Percentiles rank a stretch among this genome's conserved stretches.
These are phyloP conservation scores for Candida montana DNA, from an alignment of 805 yeast species.

Conservation along the genomic window DNA sequence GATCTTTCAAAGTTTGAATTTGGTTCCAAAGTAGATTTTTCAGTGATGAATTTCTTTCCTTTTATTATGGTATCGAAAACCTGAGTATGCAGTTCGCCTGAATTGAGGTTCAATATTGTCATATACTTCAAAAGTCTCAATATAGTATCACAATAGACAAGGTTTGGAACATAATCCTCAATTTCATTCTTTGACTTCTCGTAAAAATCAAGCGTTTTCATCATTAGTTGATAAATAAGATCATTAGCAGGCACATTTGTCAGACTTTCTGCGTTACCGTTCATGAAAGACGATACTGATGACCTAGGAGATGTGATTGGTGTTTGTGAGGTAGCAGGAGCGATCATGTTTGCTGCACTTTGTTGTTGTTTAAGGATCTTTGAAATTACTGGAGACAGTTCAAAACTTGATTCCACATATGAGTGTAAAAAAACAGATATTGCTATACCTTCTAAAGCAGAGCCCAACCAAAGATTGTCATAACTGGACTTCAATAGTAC, in stretches of 20 bases:
- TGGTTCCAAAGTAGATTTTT: neutral
- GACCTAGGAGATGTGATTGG: conserved; percentile 48
- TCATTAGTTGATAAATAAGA: conserved; percentile 33
- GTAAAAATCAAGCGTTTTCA: conserved; percentile 38
- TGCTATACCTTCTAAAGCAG: conserved; percentile 78
- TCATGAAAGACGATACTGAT: conserved; percentile 19
- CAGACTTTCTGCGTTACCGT: conserved; percentile 3
- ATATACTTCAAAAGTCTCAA: conserved; percentile 59
- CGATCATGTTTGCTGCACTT: conserved; percentile 16
- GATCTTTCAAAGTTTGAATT: conserved; percentile 25
- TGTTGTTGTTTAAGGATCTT: conserved; percentile 27
- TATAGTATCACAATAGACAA: conserved; percentile 69
- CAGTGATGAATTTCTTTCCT: conserved; percentile 24
- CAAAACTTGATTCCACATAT: conserved; percentile 48
- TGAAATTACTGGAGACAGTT: conserved; percentile 29
- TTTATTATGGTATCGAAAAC: conserved; percentile 43
- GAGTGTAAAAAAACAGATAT: conserved; percentile 59
- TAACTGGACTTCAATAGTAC: conserved; percentile 49
- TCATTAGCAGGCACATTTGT: conserved; percentile 22
- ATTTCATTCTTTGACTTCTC: conserved; percentile 47
- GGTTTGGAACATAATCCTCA: conserved; percentile 77
- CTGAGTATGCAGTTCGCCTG: conserved; percentile 33
- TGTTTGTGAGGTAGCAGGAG: conserved; percentile 16
- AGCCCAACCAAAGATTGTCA: conserved; percentile 85
- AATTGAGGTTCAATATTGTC: conserved; percentile 35